These are phyloP conservation scores for Hymenoscyphus repandus DNA, from an alignment of 2,329 filamentous ascomycete genomes.

Conservation along the genomic window DNA sequence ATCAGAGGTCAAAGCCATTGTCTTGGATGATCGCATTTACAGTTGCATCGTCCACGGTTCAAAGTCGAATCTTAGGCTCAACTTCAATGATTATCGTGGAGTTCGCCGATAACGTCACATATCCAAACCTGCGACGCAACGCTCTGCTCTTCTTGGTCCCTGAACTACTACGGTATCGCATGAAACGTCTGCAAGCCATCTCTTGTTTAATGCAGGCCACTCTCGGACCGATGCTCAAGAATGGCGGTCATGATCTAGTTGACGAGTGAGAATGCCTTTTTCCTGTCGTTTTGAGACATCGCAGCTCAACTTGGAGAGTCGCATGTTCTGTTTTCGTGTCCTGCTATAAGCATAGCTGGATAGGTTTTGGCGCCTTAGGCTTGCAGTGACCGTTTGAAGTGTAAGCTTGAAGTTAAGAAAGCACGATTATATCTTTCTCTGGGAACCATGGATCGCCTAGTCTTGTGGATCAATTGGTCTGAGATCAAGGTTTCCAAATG, in stretches of 20 bases:
- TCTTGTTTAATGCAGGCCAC: background rate
- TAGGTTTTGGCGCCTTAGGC: background rate
- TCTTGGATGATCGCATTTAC: background rate
- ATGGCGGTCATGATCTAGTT: background rate
- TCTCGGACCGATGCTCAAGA: constrained; percentile 1
- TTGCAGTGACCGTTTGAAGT: background rate
- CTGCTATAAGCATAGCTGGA: constrained; percentile 1
- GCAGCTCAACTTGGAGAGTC: background rate
- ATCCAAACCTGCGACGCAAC: background rate
- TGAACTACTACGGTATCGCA: background rate
- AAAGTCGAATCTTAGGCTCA: background rate
- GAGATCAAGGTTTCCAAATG: background rate
- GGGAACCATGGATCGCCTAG: background rate
- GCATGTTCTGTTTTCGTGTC: background rate
- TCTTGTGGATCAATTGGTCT: background rate
- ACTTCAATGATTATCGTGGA: background rate
- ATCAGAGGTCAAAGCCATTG: background rate
- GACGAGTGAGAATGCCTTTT: background rate
- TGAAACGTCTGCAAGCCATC: constrained; percentile 5
- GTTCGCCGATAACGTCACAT: background rate
- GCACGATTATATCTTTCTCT: background rate
- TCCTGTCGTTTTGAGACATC: background rate
- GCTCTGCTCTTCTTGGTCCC: background rate
- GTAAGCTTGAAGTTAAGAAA: background rate
- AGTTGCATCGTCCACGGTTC: background rate